phyloP scores from a whole-genome alignment of 2,329 filamentous ascomycete genomes.

The Albophoma yamanashiensis region DNA sequence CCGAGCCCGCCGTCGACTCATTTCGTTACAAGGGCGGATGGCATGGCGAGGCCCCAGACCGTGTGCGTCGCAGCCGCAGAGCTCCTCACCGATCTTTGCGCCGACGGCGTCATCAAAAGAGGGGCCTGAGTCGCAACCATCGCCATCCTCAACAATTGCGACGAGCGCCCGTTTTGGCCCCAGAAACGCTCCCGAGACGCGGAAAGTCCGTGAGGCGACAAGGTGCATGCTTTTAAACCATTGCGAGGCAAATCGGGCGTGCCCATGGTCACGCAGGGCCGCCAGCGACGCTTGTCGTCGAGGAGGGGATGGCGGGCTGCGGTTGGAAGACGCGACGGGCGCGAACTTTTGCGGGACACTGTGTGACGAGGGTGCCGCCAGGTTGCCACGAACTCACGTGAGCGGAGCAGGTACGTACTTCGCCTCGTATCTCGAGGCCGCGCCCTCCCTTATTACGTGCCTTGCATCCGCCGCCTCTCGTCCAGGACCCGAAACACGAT shows the following conservation, averaged over 20 bases:
- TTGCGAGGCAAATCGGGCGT: constrained; percentile 2
- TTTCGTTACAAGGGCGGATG: not conserved
- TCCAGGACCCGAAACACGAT: not conserved
- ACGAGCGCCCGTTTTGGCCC: constrained; percentile 9
- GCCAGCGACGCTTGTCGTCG: constrained; percentile 8
- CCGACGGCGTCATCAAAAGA: constrained; percentile 10
- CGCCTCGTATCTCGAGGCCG: not conserved
- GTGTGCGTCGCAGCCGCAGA: not conserved
- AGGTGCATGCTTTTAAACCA: constrained; percentile 1
- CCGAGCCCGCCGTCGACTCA: not conserved
- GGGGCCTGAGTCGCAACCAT: constrained; percentile 9
- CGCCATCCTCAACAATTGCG: constrained; percentile 1
- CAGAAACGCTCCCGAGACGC: constrained; percentile 8
- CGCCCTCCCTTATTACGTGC: not conserved
- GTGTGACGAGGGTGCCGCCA: constrained; percentile 22
- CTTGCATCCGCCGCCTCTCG: not conserved
- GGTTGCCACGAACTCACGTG: constrained; percentile 34
- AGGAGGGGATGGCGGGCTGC: constrained; percentile 28
- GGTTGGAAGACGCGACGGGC: constrained; percentile 32
- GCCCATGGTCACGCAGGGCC: constrained; percentile 17
- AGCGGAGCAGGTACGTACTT: constrained; percentile 8
- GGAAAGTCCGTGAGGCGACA: constrained; percentile 10
- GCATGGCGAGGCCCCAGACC: not conserved
- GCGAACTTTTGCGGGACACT: constrained; percentile 25
- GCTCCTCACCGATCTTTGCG: constrained; percentile 3